These are phyloP conservation scores for Tricholoma bakamatsutake DNA, from an alignment of 768 basidiomycete species.

Conservation along the genomic window DNA sequence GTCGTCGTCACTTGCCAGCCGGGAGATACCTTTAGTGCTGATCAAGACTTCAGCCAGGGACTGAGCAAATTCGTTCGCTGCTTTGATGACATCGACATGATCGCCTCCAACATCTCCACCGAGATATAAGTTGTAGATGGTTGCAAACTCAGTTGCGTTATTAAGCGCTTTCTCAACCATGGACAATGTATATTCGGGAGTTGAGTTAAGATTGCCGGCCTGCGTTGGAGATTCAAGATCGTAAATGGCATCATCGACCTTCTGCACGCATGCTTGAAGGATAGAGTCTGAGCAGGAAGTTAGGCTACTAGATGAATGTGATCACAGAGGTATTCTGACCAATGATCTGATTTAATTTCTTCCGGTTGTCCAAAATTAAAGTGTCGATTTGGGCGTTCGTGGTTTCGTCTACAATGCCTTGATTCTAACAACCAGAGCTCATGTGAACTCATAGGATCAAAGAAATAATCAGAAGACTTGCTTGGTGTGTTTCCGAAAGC, in stretches of 20 bases:
- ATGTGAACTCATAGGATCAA: not conserved
- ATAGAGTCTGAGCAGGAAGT: slow-evolving; percentile 73
- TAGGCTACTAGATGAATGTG: slow-evolving; percentile 4
- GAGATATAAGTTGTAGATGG: slow-evolving; percentile 87
- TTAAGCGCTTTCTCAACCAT: slow-evolving; percentile 97
- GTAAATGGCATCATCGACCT: slow-evolving; percentile 96
- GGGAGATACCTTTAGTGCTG: slow-evolving; percentile 94
- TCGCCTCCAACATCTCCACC: slow-evolving; percentile 85
- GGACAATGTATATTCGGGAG: slow-evolving; percentile 95
- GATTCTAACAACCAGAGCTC: slow-evolving; percentile 47
- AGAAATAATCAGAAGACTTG: slow-evolving; percentile 25
- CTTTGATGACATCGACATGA: slow-evolving; percentile 96
- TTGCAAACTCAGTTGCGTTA: slow-evolving; percentile 94
- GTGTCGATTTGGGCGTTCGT: slow-evolving; percentile 97
- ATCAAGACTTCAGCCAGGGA: slow-evolving; percentile 85
- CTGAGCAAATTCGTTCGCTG: slow-evolving; percentile 95
- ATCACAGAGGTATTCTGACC: slow-evolving; percentile 36
- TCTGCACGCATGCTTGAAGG: slow-evolving; percentile 91
- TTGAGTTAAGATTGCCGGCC: slow-evolving; percentile 93
- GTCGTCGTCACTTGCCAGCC: slow-evolving; percentile 86
- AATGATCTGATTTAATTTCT: slow-evolving; percentile 97
- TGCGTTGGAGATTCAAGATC: slow-evolving; percentile 95
- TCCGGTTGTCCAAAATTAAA: slow-evolving; percentile 92
- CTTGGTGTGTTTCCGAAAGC: slow-evolving; percentile 82
- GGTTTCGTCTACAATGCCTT: slow-evolving; percentile 81